Conservation (phyloP, 352 stramenopile genomes). For the Thalassiosira delicatula region DNA sequence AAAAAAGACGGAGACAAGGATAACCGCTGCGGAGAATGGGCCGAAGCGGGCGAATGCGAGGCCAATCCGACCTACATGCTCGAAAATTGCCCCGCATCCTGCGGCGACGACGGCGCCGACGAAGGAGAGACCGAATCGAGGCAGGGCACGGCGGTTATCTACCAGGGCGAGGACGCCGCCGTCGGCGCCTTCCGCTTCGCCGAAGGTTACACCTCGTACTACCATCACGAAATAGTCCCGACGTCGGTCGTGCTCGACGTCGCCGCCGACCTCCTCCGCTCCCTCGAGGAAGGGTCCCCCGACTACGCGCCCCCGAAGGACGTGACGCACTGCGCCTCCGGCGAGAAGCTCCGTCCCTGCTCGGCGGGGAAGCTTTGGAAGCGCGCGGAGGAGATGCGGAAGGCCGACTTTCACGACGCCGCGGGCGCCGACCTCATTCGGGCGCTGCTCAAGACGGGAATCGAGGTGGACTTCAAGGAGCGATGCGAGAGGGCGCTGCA, state of each 20-base stretch:
- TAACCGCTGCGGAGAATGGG: conserved; percentile 36
- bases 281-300: not conserved
- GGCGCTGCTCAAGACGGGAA: conserved; percentile 63
- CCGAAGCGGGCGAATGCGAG: conserved; percentile 46
- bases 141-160: conserved; percentile 30
- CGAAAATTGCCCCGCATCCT: conserved; percentile 52
- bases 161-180: conserved; percentile 60
- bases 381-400: conserved; percentile 60
- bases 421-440: conserved; percentile 65
- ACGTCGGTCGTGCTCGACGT: conserved; percentile 43
- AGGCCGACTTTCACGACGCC: conserved; percentile 61
- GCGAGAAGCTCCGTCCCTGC: conserved; percentile 43
- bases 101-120: conserved; percentile 4
- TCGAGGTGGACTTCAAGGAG: conserved; percentile 66
- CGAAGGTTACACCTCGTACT: conserved; percentile 54
- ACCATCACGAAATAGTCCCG: conserved; percentile 35
- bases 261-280: conserved; percentile 41
- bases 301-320: conserved; percentile 50
- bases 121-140: not conserved
- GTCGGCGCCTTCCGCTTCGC: conserved; percentile 69
- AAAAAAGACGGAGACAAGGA: conserved; percentile 16
- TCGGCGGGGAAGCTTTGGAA: conserved; percentile 72
- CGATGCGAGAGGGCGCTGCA: conserved; percentile 53
- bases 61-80: conserved; percentile 61
- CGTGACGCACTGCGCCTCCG: conserved; percentile 60